Evolutionary conservation across 108 stramenopile genomes (phyloP).

Genomic region (Conticribra weissflogii): DNA sequence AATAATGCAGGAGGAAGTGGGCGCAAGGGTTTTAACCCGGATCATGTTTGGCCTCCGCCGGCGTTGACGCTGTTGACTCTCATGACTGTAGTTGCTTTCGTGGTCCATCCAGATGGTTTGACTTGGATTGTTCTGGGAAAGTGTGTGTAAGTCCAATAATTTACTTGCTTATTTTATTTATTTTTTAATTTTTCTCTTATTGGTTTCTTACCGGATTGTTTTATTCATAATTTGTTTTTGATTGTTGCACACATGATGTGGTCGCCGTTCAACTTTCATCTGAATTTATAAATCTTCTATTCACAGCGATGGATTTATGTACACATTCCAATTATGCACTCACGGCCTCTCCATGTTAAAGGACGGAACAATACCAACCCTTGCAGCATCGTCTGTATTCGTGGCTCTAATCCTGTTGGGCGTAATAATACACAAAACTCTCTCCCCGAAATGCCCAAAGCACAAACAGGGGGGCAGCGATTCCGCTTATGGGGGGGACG

Average conservation of each 20-base stretch:
- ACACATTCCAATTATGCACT: constrained; percentile 30
- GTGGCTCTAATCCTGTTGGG: constrained; percentile 44
- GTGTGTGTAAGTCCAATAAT: constrained; percentile 29
- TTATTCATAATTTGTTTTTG: too few relatives aligned
- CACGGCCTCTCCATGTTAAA: constrained; percentile 46
- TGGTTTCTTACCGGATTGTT: too few relatives aligned
- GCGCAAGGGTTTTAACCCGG: constrained; percentile 22
- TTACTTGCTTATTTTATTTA: constrained; percentile 7
- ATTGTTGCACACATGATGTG: too few relatives aligned
- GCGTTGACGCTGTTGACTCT: constrained; percentile 57
- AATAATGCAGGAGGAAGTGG: background rate
- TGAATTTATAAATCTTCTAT: too few relatives aligned
- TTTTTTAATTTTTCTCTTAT: constrained; percentile 4
- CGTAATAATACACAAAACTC: constrained; percentile 45
- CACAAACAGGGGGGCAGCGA: background rate
- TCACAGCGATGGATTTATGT: constrained; percentile 32
- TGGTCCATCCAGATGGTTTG: constrained; percentile 74
- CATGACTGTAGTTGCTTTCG: constrained; percentile 59
- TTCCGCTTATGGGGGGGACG: background rate
- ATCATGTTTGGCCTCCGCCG: constrained; percentile 63
- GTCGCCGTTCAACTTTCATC: too few relatives aligned
- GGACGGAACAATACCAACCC: constrained; percentile 56
- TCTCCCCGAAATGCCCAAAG: constrained; percentile 26
- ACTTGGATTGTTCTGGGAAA: constrained; percentile 75
- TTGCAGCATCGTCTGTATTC: constrained; percentile 42